Conservation (phyloP, 352 stramenopile species). For the Phytophthora colocasiae region DNA sequence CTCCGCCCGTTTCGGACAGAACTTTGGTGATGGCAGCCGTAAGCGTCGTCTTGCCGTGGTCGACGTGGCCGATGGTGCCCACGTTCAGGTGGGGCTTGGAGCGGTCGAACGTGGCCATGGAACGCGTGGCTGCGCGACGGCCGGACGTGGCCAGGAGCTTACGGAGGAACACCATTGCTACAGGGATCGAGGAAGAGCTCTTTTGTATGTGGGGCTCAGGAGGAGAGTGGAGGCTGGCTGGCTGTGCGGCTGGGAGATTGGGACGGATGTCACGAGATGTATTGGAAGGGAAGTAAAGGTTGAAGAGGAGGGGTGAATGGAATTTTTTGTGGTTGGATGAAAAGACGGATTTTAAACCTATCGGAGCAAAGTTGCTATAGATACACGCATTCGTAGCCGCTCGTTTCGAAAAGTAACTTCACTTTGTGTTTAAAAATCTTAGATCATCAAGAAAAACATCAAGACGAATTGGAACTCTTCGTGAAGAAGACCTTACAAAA, state of each 20-base stretch:
- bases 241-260: conserved; percentile 13
- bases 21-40: conserved; percentile 97
- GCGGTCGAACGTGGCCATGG: conserved; percentile 82
- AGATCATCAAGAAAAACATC: too few relatives aligned
- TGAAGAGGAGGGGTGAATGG: background rate
- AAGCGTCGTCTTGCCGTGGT: conserved; percentile 98
- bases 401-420: background rate
- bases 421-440: too few relatives aligned
- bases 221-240: conserved; percentile 18
- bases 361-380: background rate
- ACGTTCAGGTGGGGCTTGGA: conserved; percentile 97
- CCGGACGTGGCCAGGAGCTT: conserved; percentile 33
- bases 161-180: conserved; percentile 39
- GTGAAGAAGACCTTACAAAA: too few relatives aligned
- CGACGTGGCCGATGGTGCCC: conserved; percentile 98
- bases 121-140: conserved; percentile 23
- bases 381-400: background rate
- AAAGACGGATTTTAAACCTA: background rate
- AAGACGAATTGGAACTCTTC: too few relatives aligned
- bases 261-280: conserved; percentile 14
- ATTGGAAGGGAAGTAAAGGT: background rate
- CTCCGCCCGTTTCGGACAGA: conserved; percentile 76
- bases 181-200: background rate
- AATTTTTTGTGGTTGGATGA: background rate
- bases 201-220: conserved; percentile 12